Evolutionary conservation across 2,329 filamentous ascomycete species (phyloP), one percentile per base, ranked within the genome.

Genomic region (Trichothecium sympodiale): DNA sequence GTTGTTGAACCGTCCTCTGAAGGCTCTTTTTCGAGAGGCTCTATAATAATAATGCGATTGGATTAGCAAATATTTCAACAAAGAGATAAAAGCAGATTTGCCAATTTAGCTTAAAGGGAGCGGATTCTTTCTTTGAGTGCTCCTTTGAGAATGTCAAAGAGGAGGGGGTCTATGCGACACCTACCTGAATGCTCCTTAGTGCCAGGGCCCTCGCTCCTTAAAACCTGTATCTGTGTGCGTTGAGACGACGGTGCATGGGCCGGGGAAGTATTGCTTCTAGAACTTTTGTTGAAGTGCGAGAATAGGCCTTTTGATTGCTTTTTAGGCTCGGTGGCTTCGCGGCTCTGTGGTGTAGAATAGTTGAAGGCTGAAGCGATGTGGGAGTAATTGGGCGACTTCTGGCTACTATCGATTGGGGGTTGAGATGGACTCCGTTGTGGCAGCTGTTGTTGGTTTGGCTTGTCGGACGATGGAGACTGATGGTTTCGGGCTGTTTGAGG

Each of bases 251-350:
- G 27, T 39, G 40, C n/a, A 37, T 34, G 45, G 35, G 37, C 39
- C 44, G 33, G 46, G 49, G 33, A 46, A 43, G 31, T 64, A 32
- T 57, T 55, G 35, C 61, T 53, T 43, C 61, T 67, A 44, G 60
- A 54, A 16, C 51, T 51, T 46, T 70, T 71, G 42, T 57, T 61
- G 51, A 71, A 70, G 49, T 66, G 62, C 47, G 69, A 69, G 52
- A 71, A 69, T 44, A 63, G 61, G 46, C 62, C 61, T 48, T 65
- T 69, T n/a, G 57, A 44, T 45, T 63, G 29, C 29, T 27, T 26
- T 14, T 14, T 25, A 13, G 31, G 15, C n/a, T 17, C 33, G 20
- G 15, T 17, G 23, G 20, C 8, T n/a, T 36, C 27, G 14, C 29
- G 25, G 16, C 12, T 8, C 9, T 31, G 16, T 16, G 26, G 13